phyloP scores from a whole-genome alignment of 306 rosid species.

The Vigna mungo region DNA sequence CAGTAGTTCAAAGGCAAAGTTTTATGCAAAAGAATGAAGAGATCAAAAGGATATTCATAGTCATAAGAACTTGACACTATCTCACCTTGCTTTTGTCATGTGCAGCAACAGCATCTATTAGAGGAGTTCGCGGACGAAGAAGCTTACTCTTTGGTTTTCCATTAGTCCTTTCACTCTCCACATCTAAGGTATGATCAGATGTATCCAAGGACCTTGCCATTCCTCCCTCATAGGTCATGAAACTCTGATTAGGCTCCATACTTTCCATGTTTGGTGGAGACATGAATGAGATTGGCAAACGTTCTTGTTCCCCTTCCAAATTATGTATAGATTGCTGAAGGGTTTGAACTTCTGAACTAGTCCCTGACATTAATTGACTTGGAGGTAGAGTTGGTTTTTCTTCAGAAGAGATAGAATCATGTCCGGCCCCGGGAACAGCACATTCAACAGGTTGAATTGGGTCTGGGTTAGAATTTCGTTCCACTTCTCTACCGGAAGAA shows the following conservation, averaged over 20 bases:
- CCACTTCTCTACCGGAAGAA: conserved; percentile 53
- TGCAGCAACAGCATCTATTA: conserved; percentile 94
- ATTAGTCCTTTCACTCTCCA: conserved; percentile 62
- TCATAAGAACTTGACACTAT: conserved; percentile 38
- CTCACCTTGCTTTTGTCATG: conserved; percentile 96
- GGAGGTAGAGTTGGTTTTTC: conserved; percentile 47
- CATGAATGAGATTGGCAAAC: conserved; percentile 42
- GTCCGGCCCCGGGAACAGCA: conserved; percentile 39
- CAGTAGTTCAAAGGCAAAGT: conserved; percentile 47
- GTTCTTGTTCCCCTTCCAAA: conserved; percentile 55
- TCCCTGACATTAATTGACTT: conserved; percentile 48
- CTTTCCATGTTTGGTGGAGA: conserved; percentile 48
- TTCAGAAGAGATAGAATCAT: conserved; percentile 42
- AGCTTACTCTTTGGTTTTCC: conserved; percentile 64
- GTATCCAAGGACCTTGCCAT: conserved; percentile 50
- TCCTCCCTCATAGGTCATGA: conserved; percentile 58
- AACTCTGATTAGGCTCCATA: conserved; percentile 55
- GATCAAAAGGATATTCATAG: conserved; percentile 28
- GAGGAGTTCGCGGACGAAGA: conserved; percentile 96
- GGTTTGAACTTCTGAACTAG: conserved; percentile 38
- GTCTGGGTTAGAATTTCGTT: conserved; percentile 46
- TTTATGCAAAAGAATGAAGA: conserved; percentile 41
- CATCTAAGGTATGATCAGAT: conserved; percentile 50
- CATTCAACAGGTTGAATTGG: conserved; percentile 42
- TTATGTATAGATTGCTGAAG: conserved; percentile 31